Evolutionary conservation across 768 basidiomycete genomes (phyloP), one percentile per base, ranked within the genome.

Genomic region (Lentinula sp.): DNA sequence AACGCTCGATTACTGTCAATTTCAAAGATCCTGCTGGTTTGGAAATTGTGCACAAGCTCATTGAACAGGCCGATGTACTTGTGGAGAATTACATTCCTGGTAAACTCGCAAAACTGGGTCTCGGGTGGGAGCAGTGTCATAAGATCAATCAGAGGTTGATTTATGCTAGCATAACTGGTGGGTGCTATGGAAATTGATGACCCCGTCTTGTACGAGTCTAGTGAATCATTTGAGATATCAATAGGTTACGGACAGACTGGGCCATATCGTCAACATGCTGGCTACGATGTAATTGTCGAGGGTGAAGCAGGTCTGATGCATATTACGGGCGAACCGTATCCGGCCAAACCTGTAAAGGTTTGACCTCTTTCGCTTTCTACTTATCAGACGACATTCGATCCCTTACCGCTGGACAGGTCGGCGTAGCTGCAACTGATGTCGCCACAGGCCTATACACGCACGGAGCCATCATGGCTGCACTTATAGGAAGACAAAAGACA

Each of bases 261-360:
- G 1, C 95, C 95, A 8, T 97, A 87, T 67, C 79, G 88, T 56
- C 77, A 83, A 57, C 84, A 87, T 18, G 88, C 95, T 16, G 95
- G 95, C 13, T 96, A 95, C 72, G 93, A 94, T 70, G 94, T 94
- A 28, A 74, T 87, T 28, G 86, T 91, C 32, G 90, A 94, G 70
- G 94, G 86, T 2, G 94, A 96, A 72, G 93, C 95, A 37, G 96
- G 95, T 9, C 75, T 96, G 55, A 95, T 95, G 93, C 92, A 95
- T 72, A 95, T 95, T 89, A 92, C 46, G 63, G 86, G 77, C 42
- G 55, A 56, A 32, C 55, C 55, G 9, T 43, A 56, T 43, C 55
- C 55, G 5, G 55, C 39, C n/a, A 41, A 18, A 42, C 55, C 55
- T 28, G 55, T 56, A 15, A 56, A 56, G 12, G 55, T 56, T 15